Percentiles rank a stretch among this genome's conserved stretches.
Conservation (phyloP, 805 yeast genomes). For the Cephaloascus albidus region DNA sequence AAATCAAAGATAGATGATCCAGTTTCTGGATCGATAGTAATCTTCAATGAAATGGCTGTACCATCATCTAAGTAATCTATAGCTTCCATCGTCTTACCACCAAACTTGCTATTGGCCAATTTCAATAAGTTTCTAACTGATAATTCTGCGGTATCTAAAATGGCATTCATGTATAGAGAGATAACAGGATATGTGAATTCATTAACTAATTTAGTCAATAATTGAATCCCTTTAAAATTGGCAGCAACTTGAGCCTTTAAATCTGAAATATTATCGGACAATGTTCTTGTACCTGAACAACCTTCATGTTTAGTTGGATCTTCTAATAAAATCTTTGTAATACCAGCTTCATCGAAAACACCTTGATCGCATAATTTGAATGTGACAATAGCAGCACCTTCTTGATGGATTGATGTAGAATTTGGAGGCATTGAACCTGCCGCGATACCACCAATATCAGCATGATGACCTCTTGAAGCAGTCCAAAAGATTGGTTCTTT, state of each 20-base stretch:
- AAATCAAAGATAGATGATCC: slow-evolving; percentile 76
- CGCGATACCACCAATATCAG: slow-evolving; percentile 86
- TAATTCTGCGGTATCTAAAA: slow-evolving; percentile 22
- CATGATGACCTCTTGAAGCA: slow-evolving; percentile 93
- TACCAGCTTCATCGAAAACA: slow-evolving; percentile 62
- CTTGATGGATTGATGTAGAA: slow-evolving; percentile 76
- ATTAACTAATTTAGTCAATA: slow-evolving; percentile 6
- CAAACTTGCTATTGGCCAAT: slow-evolving; percentile 27
- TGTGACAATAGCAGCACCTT: slow-evolving; percentile 82
- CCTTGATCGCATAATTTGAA: slow-evolving; percentile 68
- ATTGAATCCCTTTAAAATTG: slow-evolving; percentile 7
- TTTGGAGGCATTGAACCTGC: slow-evolving; percentile 96
- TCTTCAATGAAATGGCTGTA: slow-evolving; percentile 48
- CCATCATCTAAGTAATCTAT: slow-evolving; percentile 79
- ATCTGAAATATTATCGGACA: slow-evolving; percentile 72
- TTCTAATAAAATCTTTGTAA: slow-evolving; percentile 49
- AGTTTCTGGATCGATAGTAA: slow-evolving; percentile 35
- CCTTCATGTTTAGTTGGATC: slow-evolving; percentile 80
- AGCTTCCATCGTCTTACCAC: slow-evolving; percentile 21
- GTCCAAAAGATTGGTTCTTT: slow-evolving; percentile 55
- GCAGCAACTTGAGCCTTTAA: slow-evolving; percentile 16
- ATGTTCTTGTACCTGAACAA: slow-evolving; percentile 81
- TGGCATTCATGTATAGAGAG: slow-evolving; percentile 24
- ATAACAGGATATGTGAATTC: slow-evolving; percentile 12
- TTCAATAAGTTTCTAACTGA: slow-evolving; percentile 22